Evolutionary conservation across 2,329 filamentous ascomycete species (phyloP), one percentile per base, ranked within the genome.

Genomic region (Fusarium pseudocircinatum): DNA sequence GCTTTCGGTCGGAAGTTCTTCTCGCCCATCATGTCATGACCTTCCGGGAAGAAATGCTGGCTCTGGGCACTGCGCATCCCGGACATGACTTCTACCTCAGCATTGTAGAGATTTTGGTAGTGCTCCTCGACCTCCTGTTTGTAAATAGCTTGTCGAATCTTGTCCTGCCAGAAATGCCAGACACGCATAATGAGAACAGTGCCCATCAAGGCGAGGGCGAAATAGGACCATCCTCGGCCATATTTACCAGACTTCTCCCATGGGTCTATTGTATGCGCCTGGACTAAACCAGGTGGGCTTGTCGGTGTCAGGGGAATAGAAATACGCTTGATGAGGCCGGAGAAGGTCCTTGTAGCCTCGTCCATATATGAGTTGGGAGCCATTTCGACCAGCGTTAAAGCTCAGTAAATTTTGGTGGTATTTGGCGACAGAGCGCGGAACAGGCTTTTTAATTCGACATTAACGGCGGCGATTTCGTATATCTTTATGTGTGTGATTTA

Each of bases 91-190:
- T 86, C 84, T 40, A 85, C 83, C 56, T 89, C 86, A 61, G 87
- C 77, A 78, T 81, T 85, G 80, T 90, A 87, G 52, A 88, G 73
- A 57, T 85, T 81, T 66, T 81, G 88, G 80, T 89, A 91, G 77
- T 92, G 88, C 77, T 91, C 87, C 78, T 93, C 87, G 77, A 94
- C 87, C 80, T 94, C 91, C 79, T 96, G 92, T 84, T 97, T 96
- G 84, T 96, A 94, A 68, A 96, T 90, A 71, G 94, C 95, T 75
- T 95, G 93, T 75, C 95, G 90, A 74, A 97, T 94, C 84, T 96
- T 97, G 85, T 98, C 95, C 77, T 95, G 94, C 92, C 94, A 97
- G 75, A 93, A 91, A 82, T 97, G 93, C 87, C 95, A 97, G 79
- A 93, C 87, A 74, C 94, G 91, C 79, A 96, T 86, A 16, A 92